Conservation (phyloP, 2,329 filamentous ascomycete species). For the Aspergillus hiratsukae region DNA sequence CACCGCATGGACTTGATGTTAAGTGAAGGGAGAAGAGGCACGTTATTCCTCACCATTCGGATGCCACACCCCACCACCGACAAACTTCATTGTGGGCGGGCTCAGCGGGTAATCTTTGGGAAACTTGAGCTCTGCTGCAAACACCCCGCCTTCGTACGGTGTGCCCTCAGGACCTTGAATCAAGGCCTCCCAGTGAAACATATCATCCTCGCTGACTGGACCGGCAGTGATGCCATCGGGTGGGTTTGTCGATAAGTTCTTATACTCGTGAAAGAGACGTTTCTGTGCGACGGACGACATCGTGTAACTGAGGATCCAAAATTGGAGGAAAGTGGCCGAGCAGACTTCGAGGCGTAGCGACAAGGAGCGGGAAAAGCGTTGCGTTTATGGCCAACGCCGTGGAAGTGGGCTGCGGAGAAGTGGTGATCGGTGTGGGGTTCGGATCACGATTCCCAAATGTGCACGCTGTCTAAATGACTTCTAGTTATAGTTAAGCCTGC, state of each 20-base stretch:
- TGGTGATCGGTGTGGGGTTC: not conserved
- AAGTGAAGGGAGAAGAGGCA: not conserved
- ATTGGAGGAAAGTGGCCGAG: not conserved
- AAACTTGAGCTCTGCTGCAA: conserved; percentile 90
- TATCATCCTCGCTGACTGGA: conserved; percentile 87
- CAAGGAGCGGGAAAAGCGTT: not conserved
- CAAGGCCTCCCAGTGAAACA: conserved; percentile 92
- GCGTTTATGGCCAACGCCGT: not conserved
- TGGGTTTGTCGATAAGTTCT: conserved; percentile 84
- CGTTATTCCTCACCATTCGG: conserved; percentile 68
- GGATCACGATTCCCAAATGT: not conserved
- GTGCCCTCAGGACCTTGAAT: conserved; percentile 95
- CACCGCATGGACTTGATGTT: not conserved
- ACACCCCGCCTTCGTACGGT: conserved; percentile 92
- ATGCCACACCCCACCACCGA: conserved; percentile 84
- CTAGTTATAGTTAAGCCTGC: not conserved
- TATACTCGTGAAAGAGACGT: conserved; percentile 95
- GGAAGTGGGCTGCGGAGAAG: not conserved
- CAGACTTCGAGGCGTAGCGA: not conserved
- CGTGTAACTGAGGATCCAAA: not conserved
- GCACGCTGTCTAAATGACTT: not conserved
- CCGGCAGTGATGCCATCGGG: conserved; percentile 98
- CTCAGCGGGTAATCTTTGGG: conserved; percentile 95
- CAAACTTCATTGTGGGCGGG: conserved; percentile 92
- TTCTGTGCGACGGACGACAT: conserved; percentile 55